A percentile compares a stretch with the other conserved stretches of the same genome.
Evolutionary conservation across 768 basidiomycete genomes (phyloP).

Genomic region (Lactarius hatsudake): DNA sequence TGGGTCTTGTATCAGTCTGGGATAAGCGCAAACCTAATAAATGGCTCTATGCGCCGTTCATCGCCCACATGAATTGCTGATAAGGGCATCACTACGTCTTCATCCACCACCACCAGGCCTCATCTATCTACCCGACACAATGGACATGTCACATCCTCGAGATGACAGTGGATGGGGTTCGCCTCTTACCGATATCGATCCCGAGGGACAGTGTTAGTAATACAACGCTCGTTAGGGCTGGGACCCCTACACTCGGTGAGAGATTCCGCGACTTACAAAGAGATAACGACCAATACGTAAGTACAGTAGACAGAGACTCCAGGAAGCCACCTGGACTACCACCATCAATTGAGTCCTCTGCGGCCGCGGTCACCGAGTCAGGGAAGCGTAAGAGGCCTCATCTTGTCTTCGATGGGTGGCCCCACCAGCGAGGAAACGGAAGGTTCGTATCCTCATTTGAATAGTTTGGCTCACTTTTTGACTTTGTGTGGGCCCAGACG

Average conservation of each 20-base stretch:
- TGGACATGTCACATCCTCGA: slow-evolving; percentile 21
- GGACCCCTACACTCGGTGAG: slow-evolving; percentile 16
- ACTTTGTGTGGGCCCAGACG: not conserved
- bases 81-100: slow-evolving; percentile 3
- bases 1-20: slow-evolving; percentile 39
- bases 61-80: not conserved
- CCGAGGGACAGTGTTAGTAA: slow-evolving; percentile 19
- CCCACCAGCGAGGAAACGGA: slow-evolving; percentile 20
- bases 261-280: not conserved
- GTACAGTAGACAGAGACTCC: not conserved
- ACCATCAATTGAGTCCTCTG: not conserved
- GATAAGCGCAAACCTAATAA: slow-evolving; percentile 29
- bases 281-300: slow-evolving; percentile 4
- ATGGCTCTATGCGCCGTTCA: slow-evolving; percentile 8
- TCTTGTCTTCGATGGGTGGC: slow-evolving; percentile 10
- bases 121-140: not conserved
- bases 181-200: slow-evolving; percentile 11
- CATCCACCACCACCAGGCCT: slow-evolving; percentile 8
- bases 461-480: not conserved
- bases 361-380: not conserved
- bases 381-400: slow-evolving; percentile 16
- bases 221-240: slow-evolving; percentile 6
- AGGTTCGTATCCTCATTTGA: not conserved
- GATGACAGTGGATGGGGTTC: slow-evolving; percentile 2
- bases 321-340: not conserved